Evolutionary conservation across 208 protist species (phyloP).

Genomic region (Leishmania braziliensis): DNA sequence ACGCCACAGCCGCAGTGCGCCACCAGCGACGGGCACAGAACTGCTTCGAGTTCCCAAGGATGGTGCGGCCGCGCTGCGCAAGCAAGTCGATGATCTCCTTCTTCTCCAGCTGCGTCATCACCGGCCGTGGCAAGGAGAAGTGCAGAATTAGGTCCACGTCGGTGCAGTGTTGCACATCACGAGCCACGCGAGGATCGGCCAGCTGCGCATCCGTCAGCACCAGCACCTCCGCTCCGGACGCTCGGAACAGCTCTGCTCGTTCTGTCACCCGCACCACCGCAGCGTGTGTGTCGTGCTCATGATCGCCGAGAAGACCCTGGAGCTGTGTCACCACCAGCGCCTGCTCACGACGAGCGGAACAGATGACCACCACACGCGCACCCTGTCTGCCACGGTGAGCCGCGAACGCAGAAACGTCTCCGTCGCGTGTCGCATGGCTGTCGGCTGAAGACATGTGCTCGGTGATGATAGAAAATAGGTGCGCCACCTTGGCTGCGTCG

Average conservation of each 20-base stretch:
- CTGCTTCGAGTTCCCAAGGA: conserved; percentile 31
- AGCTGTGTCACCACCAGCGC: conserved; percentile 45
- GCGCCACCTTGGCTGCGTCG: conserved; percentile 38
- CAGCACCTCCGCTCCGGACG: conserved; percentile 47
- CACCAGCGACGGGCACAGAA: conserved; percentile 27
- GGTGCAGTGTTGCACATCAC: conserved; percentile 25
- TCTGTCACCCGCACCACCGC: conserved; percentile 40
- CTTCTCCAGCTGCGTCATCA: conserved; percentile 48
- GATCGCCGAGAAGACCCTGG: conserved; percentile 24
- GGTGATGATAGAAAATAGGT: conserved; percentile 27
- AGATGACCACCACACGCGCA: conserved; percentile 51
- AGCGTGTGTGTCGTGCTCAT: conserved; percentile 15
- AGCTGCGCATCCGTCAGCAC: conserved; percentile 62
- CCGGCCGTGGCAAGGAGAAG: conserved; percentile 53
- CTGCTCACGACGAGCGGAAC: conserved; percentile 60
- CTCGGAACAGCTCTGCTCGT: conserved; percentile 35
- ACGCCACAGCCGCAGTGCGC: neutral
- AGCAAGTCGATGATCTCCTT: conserved; percentile 46
- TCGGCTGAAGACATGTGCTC: conserved; percentile 18
- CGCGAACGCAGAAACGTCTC: neutral
- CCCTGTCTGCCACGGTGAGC: conserved; percentile 2
- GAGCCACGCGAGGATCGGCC: conserved; percentile 32
- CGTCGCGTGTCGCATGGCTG: neutral
- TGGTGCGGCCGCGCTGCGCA: conserved; percentile 34
- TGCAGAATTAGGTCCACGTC: conserved; percentile 48